Conservation (phyloP, 164 flowering plant genomes). For the Sedum album region DNA sequence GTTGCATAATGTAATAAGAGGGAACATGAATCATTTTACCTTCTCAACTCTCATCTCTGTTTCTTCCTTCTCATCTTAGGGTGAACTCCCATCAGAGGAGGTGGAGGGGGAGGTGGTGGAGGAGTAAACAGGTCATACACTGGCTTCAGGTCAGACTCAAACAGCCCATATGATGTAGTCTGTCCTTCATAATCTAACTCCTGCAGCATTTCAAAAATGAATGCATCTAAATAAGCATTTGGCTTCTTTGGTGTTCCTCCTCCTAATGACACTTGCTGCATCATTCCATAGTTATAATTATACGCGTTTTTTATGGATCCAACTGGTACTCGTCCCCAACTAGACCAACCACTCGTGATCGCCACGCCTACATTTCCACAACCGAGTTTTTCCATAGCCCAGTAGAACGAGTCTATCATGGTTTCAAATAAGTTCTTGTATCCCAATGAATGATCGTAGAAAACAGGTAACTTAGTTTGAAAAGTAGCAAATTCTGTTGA, state of each 20-base stretch:
- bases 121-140: not conserved
- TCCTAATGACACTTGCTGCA: not conserved
- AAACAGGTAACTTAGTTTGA: slow-evolving; percentile 10
- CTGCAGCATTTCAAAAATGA: not conserved
- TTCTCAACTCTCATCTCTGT: no score
- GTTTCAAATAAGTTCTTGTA: slow-evolving; percentile 18
- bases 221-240: slow-evolving; percentile 3
- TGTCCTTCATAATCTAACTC: not conserved
- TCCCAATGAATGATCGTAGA: slow-evolving; percentile 15
- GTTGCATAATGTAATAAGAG: no score
- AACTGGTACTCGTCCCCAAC: not conserved
- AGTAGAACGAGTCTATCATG: not conserved
- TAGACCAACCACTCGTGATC: not conserved
- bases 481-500: slow-evolving; percentile 23
- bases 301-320: not conserved
- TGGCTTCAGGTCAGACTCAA: not conserved
- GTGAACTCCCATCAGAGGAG: no score
- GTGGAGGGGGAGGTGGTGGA: not conserved
- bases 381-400: not conserved
- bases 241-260: slow-evolving; percentile 2
- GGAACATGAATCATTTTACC: no score
- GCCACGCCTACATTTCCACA: not conserved
- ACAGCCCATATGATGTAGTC: not conserved
- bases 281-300: not conserved
- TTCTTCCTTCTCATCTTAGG: no score